phyloP scores from a whole-genome alignment of 140 eudicot species.

The Senecio squalidus region DNA sequence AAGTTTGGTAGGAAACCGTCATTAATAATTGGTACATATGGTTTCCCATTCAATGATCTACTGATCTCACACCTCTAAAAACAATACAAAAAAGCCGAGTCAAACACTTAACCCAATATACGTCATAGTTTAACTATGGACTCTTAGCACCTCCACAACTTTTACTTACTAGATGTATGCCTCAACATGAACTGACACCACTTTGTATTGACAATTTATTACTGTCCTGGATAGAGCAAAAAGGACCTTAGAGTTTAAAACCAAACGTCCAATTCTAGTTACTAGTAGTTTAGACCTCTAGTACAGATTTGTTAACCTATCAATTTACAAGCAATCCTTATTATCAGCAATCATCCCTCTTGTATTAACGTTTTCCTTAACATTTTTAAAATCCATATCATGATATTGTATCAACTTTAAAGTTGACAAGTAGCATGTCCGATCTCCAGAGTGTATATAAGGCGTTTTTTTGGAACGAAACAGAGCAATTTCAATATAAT shows the following conservation, averaged over 20 bases:
- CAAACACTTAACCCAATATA: background rate
- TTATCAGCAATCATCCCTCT: background rate
- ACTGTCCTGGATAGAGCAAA: background rate
- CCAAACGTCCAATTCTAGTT: too few relatives aligned
- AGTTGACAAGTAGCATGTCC: background rate
- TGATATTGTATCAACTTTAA: background rate
- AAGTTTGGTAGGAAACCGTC: slow-evolving; percentile 54
- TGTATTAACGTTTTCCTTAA: background rate
- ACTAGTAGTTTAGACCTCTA: too few relatives aligned
- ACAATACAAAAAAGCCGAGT: background rate
- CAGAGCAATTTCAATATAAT: background rate
- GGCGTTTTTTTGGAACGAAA: background rate
- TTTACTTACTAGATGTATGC: background rate
- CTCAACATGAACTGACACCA: background rate
- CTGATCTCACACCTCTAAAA: slow-evolving; percentile 51
- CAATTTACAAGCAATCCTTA: background rate
- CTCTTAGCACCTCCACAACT: background rate
- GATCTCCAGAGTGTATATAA: background rate
- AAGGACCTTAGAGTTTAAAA: background rate
- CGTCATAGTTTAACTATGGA: background rate
- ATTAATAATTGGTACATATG: slow-evolving; percentile 50
- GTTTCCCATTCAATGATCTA: slow-evolving; percentile 66
- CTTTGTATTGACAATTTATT: background rate
- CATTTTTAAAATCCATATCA: background rate
- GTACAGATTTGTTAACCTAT: background rate